Base-by-base conservation (phyloP, 805 yeast genomes). In the Barnettozyma vustinii region DNA sequence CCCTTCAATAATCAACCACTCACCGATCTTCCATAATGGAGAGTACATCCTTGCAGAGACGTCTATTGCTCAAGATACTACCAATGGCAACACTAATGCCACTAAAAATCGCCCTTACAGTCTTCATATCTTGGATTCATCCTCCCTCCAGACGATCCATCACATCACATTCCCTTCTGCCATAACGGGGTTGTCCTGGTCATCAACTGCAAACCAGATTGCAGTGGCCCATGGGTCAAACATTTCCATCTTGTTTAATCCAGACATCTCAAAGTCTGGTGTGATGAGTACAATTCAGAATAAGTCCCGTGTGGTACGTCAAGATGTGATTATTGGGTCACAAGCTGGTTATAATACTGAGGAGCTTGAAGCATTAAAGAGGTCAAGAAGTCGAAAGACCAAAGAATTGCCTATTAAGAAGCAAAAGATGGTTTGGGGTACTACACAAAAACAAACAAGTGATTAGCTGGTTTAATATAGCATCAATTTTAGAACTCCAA, bases 111-210 rank as follows among this genome's bases (percentile, higher is more conserved):
- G 42, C 21, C 27, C 43, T 2, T 42, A 36, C 32, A 39, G 45
- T 9, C 42, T 60, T 8, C 54, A 54, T 13, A 37, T 61, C 9
- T 39, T 59, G 8, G 58, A 59, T 37, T 47, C 39, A 18, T 58
- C 64, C 1, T 61, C 61, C 33, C 45, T 59, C 33, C 37, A 51
- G 37, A 48, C 56, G 0, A 45, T 58, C 18, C 40, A 45, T 1
- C 30, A 45, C 1, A 32, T 61, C 18, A 18, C 32, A 1, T 41
- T 52, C 2, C 40, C 36, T 2, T 16, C 35, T 7, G 39, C 25
- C 16, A 45, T 59, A 1, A 56, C 61, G 1, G 49, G 56, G 2
- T 5, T 60, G 7, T 54, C 57, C 25, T 62, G 62, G 61, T 52
- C 54, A 37, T n/a, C 40, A 16, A 21, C 18, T 3, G 56, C 42